Percentiles rank a stretch among this genome's conserved stretches.
phyloP scores from a whole-genome alignment of 2,329 filamentous ascomycete species.

The Pseudogymnoascus sp. region DNA sequence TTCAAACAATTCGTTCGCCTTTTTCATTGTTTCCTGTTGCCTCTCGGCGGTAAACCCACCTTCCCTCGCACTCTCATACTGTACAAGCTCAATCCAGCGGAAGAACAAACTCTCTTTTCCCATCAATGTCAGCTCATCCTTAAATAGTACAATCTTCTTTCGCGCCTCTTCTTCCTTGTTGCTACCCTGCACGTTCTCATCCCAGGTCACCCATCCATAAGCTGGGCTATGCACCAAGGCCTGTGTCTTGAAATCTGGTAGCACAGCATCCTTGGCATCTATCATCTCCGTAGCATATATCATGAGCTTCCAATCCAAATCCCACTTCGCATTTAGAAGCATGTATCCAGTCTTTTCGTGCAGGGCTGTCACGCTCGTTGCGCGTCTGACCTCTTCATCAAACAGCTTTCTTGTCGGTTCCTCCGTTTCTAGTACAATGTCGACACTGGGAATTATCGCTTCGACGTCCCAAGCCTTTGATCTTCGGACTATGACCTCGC shows the following conservation, averaged over 20 bases:
- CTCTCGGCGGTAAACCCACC: conserved; percentile 71
- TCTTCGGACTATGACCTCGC: conserved; percentile 75
- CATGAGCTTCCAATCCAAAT: conserved; percentile 82
- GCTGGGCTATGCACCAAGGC: conserved; percentile 64
- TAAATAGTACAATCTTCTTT: conserved; percentile 73
- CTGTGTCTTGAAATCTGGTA: conserved; percentile 65
- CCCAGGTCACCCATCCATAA: conserved; percentile 66
- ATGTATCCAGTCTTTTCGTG: conserved; percentile 79
- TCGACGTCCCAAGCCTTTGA: conserved; percentile 65
- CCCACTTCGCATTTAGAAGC: conserved; percentile 78
- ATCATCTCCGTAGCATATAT: conserved; percentile 54
- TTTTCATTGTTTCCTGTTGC: conserved; percentile 64
- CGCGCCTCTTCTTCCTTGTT: conserved; percentile 53
- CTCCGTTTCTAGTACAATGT: conserved; percentile 42
- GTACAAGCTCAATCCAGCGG: conserved; percentile 86
- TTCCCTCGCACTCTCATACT: conserved; percentile 74
- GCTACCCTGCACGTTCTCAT: conserved; percentile 45
- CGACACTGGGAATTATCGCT: conserved; percentile 39
- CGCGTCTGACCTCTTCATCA: conserved; percentile 56
- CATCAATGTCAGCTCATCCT: conserved; percentile 65
- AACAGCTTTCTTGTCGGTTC: conserved; percentile 51
- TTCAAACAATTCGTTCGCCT: conserved; percentile 71
- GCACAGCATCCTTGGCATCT: conserved; percentile 12
- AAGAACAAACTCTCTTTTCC: conserved; percentile 88
- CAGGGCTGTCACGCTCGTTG: conserved; percentile 61